These are phyloP conservation scores for Aureobasidium sp. DNA, from an alignment of 2,329 filamentous ascomycete species.

Conservation along the genomic window DNA sequence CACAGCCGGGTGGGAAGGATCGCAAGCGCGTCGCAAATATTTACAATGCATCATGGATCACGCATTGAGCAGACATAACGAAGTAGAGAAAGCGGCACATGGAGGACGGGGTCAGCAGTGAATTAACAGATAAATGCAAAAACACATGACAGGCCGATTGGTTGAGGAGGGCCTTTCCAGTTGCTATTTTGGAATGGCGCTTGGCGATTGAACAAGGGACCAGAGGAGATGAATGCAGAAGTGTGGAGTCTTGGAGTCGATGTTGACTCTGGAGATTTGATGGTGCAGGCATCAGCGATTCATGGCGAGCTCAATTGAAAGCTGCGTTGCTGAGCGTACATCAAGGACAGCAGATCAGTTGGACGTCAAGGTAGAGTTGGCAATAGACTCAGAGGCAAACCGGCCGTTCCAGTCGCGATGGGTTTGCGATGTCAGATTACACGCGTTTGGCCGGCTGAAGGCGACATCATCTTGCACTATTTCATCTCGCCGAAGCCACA, in stretches of 20 bases:
- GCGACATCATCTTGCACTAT: slow-evolving; percentile 6
- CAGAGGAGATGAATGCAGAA: slow-evolving; percentile 3
- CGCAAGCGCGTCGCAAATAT: slow-evolving; percentile 1
- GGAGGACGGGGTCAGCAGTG: too few relatives aligned
- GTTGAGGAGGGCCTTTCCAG: neutral
- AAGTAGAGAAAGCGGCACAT: neutral
- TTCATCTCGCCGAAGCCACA: slow-evolving; percentile 7
- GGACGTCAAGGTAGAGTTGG: neutral
- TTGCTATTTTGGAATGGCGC: slow-evolving; percentile 1
- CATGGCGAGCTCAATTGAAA: neutral
- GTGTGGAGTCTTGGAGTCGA: neutral
- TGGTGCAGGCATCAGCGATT: neutral
- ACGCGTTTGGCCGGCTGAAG: neutral
- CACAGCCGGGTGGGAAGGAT: neutral
- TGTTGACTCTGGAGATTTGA: slow-evolving; percentile 2
- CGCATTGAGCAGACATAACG: neutral
- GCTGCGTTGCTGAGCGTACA: neutral
- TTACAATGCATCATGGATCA: neutral
- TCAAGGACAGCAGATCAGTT: neutral
- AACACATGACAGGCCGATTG: slow-evolving; percentile 9
- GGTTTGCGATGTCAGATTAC: neutral
- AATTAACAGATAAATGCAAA: neutral
- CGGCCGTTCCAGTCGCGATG: neutral
- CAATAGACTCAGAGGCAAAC: neutral
- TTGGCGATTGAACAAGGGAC: neutral